These are phyloP conservation scores for Aspergillus unguis DNA, from an alignment of 2,329 filamentous ascomycete genomes.

Conservation along the genomic window DNA sequence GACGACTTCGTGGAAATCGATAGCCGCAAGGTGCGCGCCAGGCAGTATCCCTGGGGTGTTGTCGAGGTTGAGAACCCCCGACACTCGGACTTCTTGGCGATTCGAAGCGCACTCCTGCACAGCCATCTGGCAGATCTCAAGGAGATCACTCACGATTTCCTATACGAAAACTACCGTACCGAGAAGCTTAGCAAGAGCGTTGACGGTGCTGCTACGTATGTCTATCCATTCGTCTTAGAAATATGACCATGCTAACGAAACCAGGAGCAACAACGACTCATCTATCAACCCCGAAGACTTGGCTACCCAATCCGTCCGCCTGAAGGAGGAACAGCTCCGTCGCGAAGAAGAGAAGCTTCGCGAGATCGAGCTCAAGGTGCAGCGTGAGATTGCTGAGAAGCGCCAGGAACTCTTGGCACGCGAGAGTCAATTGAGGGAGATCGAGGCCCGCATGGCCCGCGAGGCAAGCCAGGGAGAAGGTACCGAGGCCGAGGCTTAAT, in stretches of 20 bases:
- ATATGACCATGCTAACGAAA: constrained; percentile 15
- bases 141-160: constrained; percentile 99
- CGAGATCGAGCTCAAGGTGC: constrained; percentile 99
- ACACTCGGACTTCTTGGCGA: constrained; percentile 97
- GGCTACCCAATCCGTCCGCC: constrained; percentile 91
- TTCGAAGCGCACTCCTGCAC: constrained; percentile 92
- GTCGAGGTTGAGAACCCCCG: constrained; percentile 99
- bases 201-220: constrained; percentile 82
- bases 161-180: constrained; percentile 99
- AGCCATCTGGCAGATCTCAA: constrained; percentile 97
- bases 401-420: constrained; percentile 95
- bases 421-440: constrained; percentile 97
- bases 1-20: constrained; percentile 94
- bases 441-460: constrained; percentile 94
- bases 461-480: constrained; percentile 58
- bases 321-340: constrained; percentile 99
- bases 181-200: constrained; percentile 99
- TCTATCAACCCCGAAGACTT: constrained; percentile 98
- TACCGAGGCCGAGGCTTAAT: constrained; percentile 37
- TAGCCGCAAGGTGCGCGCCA: constrained; percentile 84
- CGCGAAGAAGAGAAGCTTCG: constrained; percentile 99
- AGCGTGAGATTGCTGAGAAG: constrained; percentile 99
- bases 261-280: constrained; percentile 60
- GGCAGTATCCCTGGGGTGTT: constrained; percentile 98
- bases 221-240: constrained; percentile 30